phyloP scores from a whole-genome alignment of 139 green algal species.

The Edaphochlamys debaryana region DNA sequence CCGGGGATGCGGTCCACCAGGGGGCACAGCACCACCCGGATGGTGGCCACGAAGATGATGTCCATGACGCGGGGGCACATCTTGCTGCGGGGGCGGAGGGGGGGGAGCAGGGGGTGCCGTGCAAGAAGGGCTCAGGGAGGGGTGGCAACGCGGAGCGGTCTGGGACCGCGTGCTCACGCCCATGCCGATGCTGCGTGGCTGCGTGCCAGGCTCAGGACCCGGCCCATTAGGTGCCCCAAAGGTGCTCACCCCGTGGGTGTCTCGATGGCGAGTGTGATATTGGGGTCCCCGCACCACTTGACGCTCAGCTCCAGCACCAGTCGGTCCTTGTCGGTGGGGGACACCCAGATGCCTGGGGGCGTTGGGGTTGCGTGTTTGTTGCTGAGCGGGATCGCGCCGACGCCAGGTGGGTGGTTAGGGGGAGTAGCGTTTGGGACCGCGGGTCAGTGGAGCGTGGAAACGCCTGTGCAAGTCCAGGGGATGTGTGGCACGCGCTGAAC shows the following conservation, averaged over 20 bases:
- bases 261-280: slow-evolving; percentile 87
- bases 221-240: too few species aligned
- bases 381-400: too few species aligned
- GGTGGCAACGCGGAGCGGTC: too few species aligned
- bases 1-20: slow-evolving; percentile 78
- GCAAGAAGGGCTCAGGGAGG: not conserved
- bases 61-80: slow-evolving; percentile 89
- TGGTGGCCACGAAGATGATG: slow-evolving; percentile 75
- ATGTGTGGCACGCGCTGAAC: too few species aligned
- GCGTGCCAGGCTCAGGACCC: too few species aligned
- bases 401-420: too few species aligned
- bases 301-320: slow-evolving; percentile 82
- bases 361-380: not conserved
- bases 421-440: too few species aligned
- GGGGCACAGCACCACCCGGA: slow-evolving; percentile 71
- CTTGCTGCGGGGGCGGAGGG: slow-evolving; percentile 44
- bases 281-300: slow-evolving; percentile 86
- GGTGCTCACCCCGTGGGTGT: slow-evolving; percentile 12
- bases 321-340: slow-evolving; percentile 20
- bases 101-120: too few species aligned
- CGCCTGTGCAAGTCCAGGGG: too few species aligned
- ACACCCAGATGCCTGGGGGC: slow-evolving; percentile 38
- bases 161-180: too few species aligned
- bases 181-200: too few species aligned
- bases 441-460: too few species aligned